A percentile compares a stretch with the other conserved stretches of the same genome.
phyloP scores from a whole-genome alignment of 371 early-diverging fungal genomes.

The Massospora cicadina region DNA sequence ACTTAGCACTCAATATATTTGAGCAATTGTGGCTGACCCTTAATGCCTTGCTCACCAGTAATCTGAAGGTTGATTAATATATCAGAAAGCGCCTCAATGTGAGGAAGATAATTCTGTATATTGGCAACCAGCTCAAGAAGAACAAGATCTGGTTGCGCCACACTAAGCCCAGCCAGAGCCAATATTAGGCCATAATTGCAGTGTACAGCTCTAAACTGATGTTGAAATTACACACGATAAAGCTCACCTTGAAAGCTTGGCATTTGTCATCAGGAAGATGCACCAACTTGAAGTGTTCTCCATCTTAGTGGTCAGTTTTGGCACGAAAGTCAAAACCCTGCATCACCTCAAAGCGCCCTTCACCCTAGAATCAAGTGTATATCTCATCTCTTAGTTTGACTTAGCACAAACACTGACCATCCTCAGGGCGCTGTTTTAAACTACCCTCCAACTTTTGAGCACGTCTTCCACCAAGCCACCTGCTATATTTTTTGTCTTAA shows the following conservation, averaged over 20 bases:
- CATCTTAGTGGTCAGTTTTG: slow-evolving; percentile 80
- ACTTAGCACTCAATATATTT: slow-evolving; percentile 73
- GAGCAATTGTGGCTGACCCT: slow-evolving; percentile 93
- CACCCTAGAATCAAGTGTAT: slow-evolving; percentile 73
- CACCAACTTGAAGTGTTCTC: slow-evolving; percentile 88
- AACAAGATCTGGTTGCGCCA: slow-evolving; percentile 99
- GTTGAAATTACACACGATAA: slow-evolving; percentile 70
- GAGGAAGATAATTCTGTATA: slow-evolving; percentile 98
- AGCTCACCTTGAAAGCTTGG: slow-evolving; percentile 84
- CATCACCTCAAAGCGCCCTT: slow-evolving; percentile 87
- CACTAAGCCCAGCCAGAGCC: slow-evolving; percentile 91
- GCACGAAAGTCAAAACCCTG: slow-evolving; percentile 62
- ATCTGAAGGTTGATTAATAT: slow-evolving; percentile 96
- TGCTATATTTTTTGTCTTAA: too few relatives aligned
- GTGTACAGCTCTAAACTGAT: slow-evolving; percentile 98
- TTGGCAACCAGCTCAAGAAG: slow-evolving; percentile 96
- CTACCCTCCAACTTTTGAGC: slow-evolving; percentile 56
- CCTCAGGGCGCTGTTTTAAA: slow-evolving; percentile 61
- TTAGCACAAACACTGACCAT: slow-evolving; percentile 83
- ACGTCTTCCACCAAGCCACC: slow-evolving; percentile 27
- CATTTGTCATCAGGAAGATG: slow-evolving; percentile 78
- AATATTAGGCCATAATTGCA: slow-evolving; percentile 95
- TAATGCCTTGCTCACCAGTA: slow-evolving; percentile 90
- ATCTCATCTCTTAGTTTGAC: slow-evolving; percentile 66
- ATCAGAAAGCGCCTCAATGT: slow-evolving; percentile 99